Evolutionary conservation across 2,329 filamentous ascomycete genomes (phyloP).

Genomic region (Aspergillus sp.): DNA sequence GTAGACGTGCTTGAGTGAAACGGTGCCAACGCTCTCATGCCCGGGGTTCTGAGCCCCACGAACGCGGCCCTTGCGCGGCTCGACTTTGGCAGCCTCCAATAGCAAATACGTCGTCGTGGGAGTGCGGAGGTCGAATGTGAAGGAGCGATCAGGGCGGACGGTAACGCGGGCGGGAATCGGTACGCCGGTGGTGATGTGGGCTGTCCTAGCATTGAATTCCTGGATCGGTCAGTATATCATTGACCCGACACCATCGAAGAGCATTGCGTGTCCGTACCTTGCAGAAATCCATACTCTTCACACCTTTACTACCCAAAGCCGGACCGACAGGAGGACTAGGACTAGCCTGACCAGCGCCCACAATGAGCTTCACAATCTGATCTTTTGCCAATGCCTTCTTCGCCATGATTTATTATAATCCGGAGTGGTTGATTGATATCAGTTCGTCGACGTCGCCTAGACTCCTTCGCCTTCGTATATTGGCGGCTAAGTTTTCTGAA

Average conservation of each 20-base stretch:
- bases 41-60: slow-evolving; percentile 75
- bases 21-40: slow-evolving; percentile 76
- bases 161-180: slow-evolving; percentile 90
- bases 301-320: slow-evolving; percentile 93
- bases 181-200: slow-evolving; percentile 78
- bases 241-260: neutral
- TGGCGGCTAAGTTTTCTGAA: slow-evolving; percentile 25
- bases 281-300: slow-evolving; percentile 99
- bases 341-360: slow-evolving; percentile 91
- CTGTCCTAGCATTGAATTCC: slow-evolving; percentile 97
- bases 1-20: slow-evolving; percentile 94
- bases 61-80: slow-evolving; percentile 72
- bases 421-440: neutral
- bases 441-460: neutral
- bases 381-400: slow-evolving; percentile 59
- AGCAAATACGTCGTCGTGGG: slow-evolving; percentile 92
- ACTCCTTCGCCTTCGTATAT: slow-evolving; percentile 9
- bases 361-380: slow-evolving; percentile 94
- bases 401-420: slow-evolving; percentile 48
- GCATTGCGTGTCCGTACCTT: slow-evolving; percentile 65
- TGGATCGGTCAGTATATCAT: slow-evolving; percentile 43
- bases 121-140: slow-evolving; percentile 90
- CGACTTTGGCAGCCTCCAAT: slow-evolving; percentile 78
- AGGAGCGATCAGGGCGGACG: slow-evolving; percentile 89
- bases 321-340: slow-evolving; percentile 96